Percentiles rank a stretch among this genome's conserved stretches.
Conservation (phyloP, 2,329 filamentous ascomycete genomes). For the Claviceps cyperi region DNA sequence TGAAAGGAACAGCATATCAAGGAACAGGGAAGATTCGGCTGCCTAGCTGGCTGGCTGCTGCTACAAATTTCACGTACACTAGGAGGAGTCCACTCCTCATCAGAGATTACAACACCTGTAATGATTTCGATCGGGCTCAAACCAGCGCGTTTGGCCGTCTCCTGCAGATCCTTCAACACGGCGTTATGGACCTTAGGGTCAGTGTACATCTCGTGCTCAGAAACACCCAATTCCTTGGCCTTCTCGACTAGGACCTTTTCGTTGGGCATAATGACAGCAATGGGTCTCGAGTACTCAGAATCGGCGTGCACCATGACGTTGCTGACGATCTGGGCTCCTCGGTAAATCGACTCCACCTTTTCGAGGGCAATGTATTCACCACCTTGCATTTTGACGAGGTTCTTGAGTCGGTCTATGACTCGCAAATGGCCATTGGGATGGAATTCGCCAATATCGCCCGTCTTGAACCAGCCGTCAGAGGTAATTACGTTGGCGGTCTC, state of each 20-base stretch:
- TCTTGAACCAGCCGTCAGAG: constrained; percentile 89
- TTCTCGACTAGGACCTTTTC: constrained; percentile 48
- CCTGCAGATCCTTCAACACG: constrained; percentile 54
- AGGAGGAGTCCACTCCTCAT: constrained; percentile 78
- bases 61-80: constrained; percentile 45
- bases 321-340: constrained; percentile 59
- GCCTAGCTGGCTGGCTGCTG: too few species aligned
- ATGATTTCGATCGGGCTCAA: constrained; percentile 61
- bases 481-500: constrained; percentile 71
- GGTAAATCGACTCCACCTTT: constrained; percentile 86
- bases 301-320: constrained; percentile 85
- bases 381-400: constrained; percentile 86
- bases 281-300: constrained; percentile 56
- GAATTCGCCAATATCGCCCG: constrained; percentile 88
- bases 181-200: constrained; percentile 47
- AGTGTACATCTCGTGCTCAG: constrained; percentile 52
- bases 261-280: constrained; percentile 64
- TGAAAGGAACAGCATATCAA: too few species aligned
- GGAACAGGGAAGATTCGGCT: neutral
- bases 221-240: constrained; percentile 46
- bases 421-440: constrained; percentile 63
- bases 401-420: constrained; percentile 96
- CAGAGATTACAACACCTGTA: constrained; percentile 59
- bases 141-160: constrained; percentile 49
- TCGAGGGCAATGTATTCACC: constrained; percentile 96